These are phyloP conservation scores for Entomortierella lignicola DNA, from an alignment of 192 early-diverging fungal genomes.

Conservation along the genomic window DNA sequence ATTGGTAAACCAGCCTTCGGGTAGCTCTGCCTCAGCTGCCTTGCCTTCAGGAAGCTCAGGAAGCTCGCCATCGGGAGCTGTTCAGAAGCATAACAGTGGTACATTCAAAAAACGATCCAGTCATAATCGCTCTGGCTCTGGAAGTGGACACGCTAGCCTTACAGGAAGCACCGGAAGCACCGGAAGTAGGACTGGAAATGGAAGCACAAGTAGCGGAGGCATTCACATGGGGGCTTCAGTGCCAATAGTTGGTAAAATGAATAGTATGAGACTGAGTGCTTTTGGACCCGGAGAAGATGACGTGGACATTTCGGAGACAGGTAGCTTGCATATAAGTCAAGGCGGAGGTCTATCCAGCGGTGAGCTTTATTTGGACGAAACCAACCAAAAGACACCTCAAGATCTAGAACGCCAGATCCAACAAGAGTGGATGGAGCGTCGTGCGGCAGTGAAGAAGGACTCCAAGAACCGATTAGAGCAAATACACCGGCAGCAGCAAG, in stretches of 20 bases:
- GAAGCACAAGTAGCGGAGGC: constrained; percentile 8
- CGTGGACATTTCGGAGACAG: neutral
- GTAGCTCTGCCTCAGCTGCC: neutral
- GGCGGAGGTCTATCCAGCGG: neutral
- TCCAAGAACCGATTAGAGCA: constrained; percentile 28
- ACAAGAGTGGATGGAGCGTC: constrained; percentile 43
- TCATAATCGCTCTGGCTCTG: neutral
- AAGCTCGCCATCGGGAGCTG: neutral
- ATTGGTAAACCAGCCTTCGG: neutral
- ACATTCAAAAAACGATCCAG: constrained; percentile 9
- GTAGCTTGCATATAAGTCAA: neutral
- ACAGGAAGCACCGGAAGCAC: neutral
- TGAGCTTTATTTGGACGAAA: constrained; percentile 10
- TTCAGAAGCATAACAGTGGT: neutral
- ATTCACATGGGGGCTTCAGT: neutral
- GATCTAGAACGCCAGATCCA: constrained; percentile 22
- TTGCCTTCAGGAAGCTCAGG: neutral
- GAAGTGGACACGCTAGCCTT: constrained; percentile 3
- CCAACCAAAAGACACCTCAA: neutral
- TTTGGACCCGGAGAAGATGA: constrained; percentile 31
- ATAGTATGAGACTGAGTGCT: constrained; percentile 28
- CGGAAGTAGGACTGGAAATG: no score
- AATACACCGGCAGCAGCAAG: constrained; percentile 19
- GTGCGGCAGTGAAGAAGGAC: constrained; percentile 38
- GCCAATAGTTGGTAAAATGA: neutral